Base-by-base conservation (phyloP, 768 basidiomycete species). In the Cubamyces lactineus region DNA sequence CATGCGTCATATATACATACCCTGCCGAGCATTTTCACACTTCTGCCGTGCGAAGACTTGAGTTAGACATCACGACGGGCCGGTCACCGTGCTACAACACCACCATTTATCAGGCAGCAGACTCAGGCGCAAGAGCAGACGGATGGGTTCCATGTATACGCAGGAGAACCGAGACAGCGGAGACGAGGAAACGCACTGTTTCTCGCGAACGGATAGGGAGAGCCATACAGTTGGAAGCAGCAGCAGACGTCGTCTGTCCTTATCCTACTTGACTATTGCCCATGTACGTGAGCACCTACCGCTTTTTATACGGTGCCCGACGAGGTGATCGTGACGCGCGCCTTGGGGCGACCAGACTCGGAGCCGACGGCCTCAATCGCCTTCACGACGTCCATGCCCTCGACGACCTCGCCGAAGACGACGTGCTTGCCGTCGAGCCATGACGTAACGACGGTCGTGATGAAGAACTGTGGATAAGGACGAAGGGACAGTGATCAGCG, bases 391-490 rank as follows among this genome's bases (percentile, higher is more conserved):
- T 87, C 83, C 77, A 87, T 78, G 17, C 88, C 88, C 41, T 85
- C 80, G 24, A 82, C 77, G 56, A 81, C 86, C 72, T 87, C 86
- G 57, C 89, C 89, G 68, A 91, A 90, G 23, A 91, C 88, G 69
- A 88, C 84, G 70, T 87, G 86, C 64, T 77, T 82, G 59, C 82
- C 83, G 71, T 89, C 86, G 50, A 88, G 80, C 86, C 90, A 92
- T 21, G 82, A 76, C n/a, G 89, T 88, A 23, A 80, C 69, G 21
- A 83, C 83, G 21, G 90, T 91, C 26, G 90, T 92, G 70, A 92
- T 83, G 75, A 91, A 92, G 78, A 90, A 92, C 84, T 87, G 53
- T 1, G 9, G 38, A n/a, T 9, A 24, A 28, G 53, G 11, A 15
- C 23, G 26, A 17, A 16, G 34, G 16, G 17, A 38, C n/a, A n/a